These are phyloP conservation scores for Sequoiadendron giganteum DNA, from an alignment of 75 land plant species.

Conservation along the genomic window DNA sequence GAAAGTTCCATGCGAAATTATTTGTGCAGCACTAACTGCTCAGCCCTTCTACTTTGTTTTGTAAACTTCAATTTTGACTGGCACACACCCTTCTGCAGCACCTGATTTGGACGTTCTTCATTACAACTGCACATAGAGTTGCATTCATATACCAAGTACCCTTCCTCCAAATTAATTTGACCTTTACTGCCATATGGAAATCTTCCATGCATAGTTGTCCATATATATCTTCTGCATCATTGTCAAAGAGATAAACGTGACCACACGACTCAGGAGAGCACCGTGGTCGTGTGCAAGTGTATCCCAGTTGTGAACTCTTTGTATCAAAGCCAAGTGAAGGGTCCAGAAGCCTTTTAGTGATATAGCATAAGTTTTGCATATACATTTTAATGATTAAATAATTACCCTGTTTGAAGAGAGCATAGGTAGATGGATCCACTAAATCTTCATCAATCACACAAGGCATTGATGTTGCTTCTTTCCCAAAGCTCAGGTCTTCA, in stretches of 20 bases:
- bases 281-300: conserved; percentile 49
- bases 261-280: conserved; percentile 74
- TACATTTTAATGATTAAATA: no score
- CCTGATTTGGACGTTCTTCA: conserved; percentile 70
- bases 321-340: conserved; percentile 63
- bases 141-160: conserved; percentile 48
- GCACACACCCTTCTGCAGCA: conserved; percentile 89
- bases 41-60: conserved; percentile 88
- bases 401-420: conserved; percentile 7
- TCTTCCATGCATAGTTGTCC: conserved; percentile 66
- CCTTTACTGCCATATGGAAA: conserved; percentile 85
- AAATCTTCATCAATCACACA: no score
- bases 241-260: conserved; percentile 87
- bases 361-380: conserved; percentile 58
- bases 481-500: no score
- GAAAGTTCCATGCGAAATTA: conserved; percentile 64
- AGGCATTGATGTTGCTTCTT: no score
- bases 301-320: conserved; percentile 81
- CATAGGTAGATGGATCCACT: conserved; percentile 38
- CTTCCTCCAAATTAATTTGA: conserved; percentile 42
- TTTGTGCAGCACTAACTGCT: conserved; percentile 89
- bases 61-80: conserved; percentile 80
- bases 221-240: conserved; percentile 74
- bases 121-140: conserved; percentile 76
- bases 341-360: conserved; percentile 75